These are phyloP conservation scores for Miscanthus lutarioriparius DNA, from an alignment of 176 grass and related monocot species.

Conservation along the genomic window DNA sequence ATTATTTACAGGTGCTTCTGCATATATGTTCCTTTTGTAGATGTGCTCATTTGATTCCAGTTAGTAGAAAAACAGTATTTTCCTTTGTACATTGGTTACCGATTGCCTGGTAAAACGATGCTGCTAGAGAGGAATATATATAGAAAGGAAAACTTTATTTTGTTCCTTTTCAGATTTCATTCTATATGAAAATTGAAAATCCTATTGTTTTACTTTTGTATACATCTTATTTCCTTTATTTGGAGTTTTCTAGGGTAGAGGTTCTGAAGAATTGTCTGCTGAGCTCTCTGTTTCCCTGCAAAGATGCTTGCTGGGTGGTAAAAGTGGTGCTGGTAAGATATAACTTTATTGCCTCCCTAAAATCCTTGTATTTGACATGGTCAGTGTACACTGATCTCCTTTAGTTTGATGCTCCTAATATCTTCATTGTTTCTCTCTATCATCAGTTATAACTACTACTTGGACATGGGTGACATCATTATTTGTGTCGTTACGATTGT, in stretches of 20 bases:
- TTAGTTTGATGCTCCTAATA: constrained; percentile 11
- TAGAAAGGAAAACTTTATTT: background rate
- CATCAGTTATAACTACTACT: background rate
- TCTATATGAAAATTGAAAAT: constrained; percentile 4
- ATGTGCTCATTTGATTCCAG: background rate
- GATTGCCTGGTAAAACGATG: background rate
- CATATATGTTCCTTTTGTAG: background rate
- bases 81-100: background rate
- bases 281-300: constrained; percentile 79
- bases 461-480: background rate
- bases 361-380: background rate
- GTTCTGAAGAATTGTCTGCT: constrained; percentile 81
- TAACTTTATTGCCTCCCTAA: constrained; percentile 2
- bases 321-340: constrained; percentile 78
- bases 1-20: background rate
- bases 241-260: constrained; percentile 67
- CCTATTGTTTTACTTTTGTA: background rate
- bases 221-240: constrained; percentile 29
- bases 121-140: background rate
- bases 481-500: background rate
- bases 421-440: constrained; percentile 7
- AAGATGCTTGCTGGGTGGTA: constrained; percentile 91
- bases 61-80: background rate
- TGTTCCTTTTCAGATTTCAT: background rate
- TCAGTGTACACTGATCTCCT: background rate